Base-by-base conservation (phyloP, 164 flowering plant species). In the Euptelea pleiosperma region DNA sequence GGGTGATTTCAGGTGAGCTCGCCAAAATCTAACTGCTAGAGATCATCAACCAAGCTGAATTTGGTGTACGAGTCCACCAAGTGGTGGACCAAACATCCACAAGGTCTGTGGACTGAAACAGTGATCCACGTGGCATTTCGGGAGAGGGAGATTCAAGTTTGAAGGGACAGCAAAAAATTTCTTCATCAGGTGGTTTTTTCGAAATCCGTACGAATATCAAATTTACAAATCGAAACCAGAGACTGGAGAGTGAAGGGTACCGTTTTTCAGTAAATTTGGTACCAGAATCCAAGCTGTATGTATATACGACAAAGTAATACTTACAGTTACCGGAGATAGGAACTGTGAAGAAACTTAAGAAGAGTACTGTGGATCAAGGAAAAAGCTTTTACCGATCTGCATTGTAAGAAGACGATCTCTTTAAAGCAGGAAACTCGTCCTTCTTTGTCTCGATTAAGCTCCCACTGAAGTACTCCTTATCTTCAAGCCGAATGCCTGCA, bases 401-500 rank as follows among this genome's bases (percentile, higher is more conserved):
- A 68, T 84, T 83, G 79, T 77, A 89, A 45, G 98, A 92, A 61
- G 89, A 80, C 0, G 96, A 92, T 48, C 97, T 72, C 65, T 83
- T 83, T 48, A 93, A 58, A n/a, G 66, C 41, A 11, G 81, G 78
- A 34, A 77, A 65, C 1, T 69, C 76, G 6, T 72, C 77, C 45
- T 82, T 89, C 59, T 77, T 79, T 7, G 83, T 82, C 79, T 90
- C 93, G 37, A 93, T 67, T 65, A 93, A 73, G 74, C 94, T 90
- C 49, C 98, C 98, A 49, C 98, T 93, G 59, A 90, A 93, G 54
- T 87, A 90, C 70, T 89, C 96, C 48, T 87, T 86, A 55, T 83
- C 94, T 66, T 85, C 98, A 70, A 82, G 36, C 37, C 41, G 65
- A 1, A 71, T 52, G 48, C 81, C 65, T 8, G 43, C 35, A 30